Evolutionary conservation across 352 stramenopile species (phyloP).

Genomic region (Phytophthora vignae): DNA sequence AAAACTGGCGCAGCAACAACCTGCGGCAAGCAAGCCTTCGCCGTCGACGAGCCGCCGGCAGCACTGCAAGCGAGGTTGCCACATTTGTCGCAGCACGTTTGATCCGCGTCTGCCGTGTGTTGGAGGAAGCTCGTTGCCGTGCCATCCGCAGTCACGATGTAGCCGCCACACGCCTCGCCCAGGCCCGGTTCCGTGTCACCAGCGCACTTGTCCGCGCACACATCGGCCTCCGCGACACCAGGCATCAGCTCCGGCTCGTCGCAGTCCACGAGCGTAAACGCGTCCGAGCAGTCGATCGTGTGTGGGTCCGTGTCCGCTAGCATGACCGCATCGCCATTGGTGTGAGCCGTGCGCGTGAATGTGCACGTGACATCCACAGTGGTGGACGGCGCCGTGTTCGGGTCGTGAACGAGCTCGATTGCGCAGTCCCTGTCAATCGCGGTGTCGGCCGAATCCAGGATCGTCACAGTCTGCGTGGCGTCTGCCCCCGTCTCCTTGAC

Average conservation of each 20-base stretch:
- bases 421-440: conserved; percentile 39
- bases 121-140: neutral
- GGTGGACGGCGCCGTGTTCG: conserved; percentile 42
- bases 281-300: neutral
- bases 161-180: conserved; percentile 53
- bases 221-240: conserved; percentile 28
- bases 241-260: conserved; percentile 45
- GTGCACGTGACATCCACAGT: conserved; percentile 45
- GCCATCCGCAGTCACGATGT: conserved; percentile 25
- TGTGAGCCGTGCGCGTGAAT: conserved; percentile 35
- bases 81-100: neutral
- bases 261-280: conserved; percentile 63
- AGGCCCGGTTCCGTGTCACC: conserved; percentile 33
- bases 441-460: too few species aligned
- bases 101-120: neutral
- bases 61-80: too few species aligned
- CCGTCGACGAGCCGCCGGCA: too few species aligned
- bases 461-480: neutral
- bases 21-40: too few species aligned
- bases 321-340: conserved; percentile 5
- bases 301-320: neutral
- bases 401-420: conserved; percentile 54
- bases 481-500: neutral
- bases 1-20: too few species aligned
- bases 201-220: conserved; percentile 39